Evolutionary conservation across 169 alveolate species (phyloP).

Genomic region (Plasmodium gallinaceum): DNA sequence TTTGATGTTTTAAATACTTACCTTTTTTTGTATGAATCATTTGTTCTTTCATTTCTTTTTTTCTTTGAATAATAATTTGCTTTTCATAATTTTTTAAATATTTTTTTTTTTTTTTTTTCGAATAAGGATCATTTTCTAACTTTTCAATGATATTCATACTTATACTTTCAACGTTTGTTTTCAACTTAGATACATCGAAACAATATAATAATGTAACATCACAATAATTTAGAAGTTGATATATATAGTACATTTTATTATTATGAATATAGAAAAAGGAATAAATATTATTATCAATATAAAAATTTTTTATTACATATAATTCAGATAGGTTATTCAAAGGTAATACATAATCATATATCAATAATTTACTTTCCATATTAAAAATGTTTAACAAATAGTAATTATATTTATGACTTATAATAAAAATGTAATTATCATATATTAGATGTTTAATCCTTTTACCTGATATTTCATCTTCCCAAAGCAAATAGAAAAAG

Average conservation of each 20-base stretch:
- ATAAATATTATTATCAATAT: constrained; percentile 17
- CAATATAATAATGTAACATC: constrained; percentile 9
- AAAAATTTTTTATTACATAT: constrained; percentile 13
- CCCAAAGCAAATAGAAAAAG: constrained; percentile 33
- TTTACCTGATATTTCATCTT: constrained; percentile 47
- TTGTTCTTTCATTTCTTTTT: constrained; percentile 3
- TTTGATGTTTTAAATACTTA: neutral
- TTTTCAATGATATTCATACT: constrained; percentile 30
- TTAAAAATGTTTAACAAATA: constrained; percentile 23
- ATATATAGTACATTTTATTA: constrained; percentile 13
- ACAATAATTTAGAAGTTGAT: constrained; percentile 31
- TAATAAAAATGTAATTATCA: constrained; percentile 21
- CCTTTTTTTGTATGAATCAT: neutral
- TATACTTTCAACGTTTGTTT: constrained; percentile 18
- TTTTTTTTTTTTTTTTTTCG: neutral
- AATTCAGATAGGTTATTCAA: neutral
- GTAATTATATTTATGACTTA: constrained; percentile 12
- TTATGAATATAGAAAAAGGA: constrained; percentile 30
- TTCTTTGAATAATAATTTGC: neutral
- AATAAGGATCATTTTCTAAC: neutral
- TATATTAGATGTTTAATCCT: neutral
- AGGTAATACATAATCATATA: constrained; percentile 26
- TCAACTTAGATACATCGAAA: constrained; percentile 10
- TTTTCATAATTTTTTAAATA: constrained; percentile 8
- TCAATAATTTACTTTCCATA: constrained; percentile 27